These are phyloP conservation scores for thale cress (Arabidopsis thaliana) DNA, from an alignment of 345 rosid genomes.

Conservation along the genomic window TAIR10.1 NC_003071.7:18380001-18380500, in stretches of 20 bases:
- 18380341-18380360: slow-evolving; percentile 73
- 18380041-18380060: slow-evolving; percentile 14
- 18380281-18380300: neutral
- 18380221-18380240: neutral
- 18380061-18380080: slow-evolving; percentile 86
- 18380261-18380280: neutral
- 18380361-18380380: slow-evolving; percentile 93
- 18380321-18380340: neutral
- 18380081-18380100: slow-evolving; percentile 97
- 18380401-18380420: slow-evolving; percentile 84
- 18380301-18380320: neutral
- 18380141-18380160: slow-evolving; percentile 93
- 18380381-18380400: slow-evolving; percentile 81
- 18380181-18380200: slow-evolving; percentile 97
- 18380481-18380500: slow-evolving; percentile 61
- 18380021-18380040: neutral
- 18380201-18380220: neutral
- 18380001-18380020: neutral
- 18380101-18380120: slow-evolving; percentile 75
- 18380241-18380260: slow-evolving; percentile 7
- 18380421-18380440: slow-evolving; percentile 73
- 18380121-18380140: slow-evolving; percentile 71
- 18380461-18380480: slow-evolving; percentile 81
- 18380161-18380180: slow-evolving; percentile 99
- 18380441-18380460: slow-evolving; percentile 77